These are phyloP conservation scores for Hypsizygus ulmarius DNA, from an alignment of 1,284 basidiomycete genomes.

Conservation along the genomic window DNA sequence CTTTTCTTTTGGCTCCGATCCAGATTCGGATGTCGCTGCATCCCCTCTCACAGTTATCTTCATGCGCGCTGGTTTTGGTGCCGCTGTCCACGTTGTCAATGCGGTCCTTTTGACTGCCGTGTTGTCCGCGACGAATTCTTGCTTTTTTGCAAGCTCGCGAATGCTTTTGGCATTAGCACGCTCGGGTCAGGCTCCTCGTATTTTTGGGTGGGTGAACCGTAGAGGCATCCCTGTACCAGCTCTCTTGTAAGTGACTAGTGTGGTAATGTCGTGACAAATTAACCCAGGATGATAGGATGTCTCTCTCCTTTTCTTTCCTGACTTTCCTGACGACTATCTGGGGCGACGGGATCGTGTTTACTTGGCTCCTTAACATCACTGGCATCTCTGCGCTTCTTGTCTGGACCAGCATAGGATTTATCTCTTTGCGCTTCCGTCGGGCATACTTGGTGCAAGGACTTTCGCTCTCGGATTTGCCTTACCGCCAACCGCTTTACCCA, in stretches of 20 bases:
- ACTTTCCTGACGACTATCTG: conserved; percentile 55
- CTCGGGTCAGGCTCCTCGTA: conserved; percentile 44
- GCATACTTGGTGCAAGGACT: conserved; percentile 43
- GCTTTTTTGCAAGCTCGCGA: conserved; percentile 64
- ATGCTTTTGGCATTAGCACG: conserved; percentile 54
- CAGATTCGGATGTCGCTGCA: conserved; percentile 45
- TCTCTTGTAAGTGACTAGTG: conserved; percentile 36
- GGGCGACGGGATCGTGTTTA: conserved; percentile 53
- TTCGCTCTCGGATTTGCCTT: conserved; percentile 42
- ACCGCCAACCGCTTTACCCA: conserved; percentile 46
- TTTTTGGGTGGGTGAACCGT: conserved; percentile 53
- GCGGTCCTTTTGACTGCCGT: conserved; percentile 68
- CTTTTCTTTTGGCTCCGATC: conserved; percentile 7
- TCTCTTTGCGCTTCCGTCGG: conserved; percentile 49
- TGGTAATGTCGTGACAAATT: too few species aligned
- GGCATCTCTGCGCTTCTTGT: conserved; percentile 69
- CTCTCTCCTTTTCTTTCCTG: conserved; percentile 45
- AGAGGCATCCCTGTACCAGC: conserved; percentile 62
- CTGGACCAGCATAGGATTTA: conserved; percentile 57
- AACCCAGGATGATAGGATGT: conserved; percentile 37
- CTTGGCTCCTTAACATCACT: conserved; percentile 64
- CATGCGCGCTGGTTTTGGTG: conserved; percentile 54
- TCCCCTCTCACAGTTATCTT: conserved; percentile 62
- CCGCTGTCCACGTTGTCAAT: conserved; percentile 55
- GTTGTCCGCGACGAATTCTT: conserved; percentile 54